phyloP scores from a whole-genome alignment of 495 filamentous ascomycete species.

The Cladorrhinum samala region DNA sequence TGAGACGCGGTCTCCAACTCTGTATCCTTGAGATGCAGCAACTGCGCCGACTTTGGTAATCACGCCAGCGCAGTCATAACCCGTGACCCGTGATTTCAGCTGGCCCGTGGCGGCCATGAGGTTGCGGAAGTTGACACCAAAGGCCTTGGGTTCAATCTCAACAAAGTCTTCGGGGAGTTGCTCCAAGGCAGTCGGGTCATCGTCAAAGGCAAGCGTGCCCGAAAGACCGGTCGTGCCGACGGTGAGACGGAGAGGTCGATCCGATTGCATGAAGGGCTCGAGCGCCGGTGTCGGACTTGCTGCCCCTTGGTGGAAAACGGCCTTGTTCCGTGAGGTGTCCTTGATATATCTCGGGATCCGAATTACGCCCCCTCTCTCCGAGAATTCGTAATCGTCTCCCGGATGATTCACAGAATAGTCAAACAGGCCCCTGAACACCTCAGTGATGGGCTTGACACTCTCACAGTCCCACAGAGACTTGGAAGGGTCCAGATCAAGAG shows the following conservation, averaged over 20 bases:
- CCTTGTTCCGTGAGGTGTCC: slow-evolving; percentile 27
- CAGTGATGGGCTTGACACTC: slow-evolving; percentile 17
- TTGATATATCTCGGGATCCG: slow-evolving; percentile 28
- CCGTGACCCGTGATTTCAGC: slow-evolving; percentile 32
- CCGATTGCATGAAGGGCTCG: slow-evolving; percentile 25
- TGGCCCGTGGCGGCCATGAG: slow-evolving; percentile 49
- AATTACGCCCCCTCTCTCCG: slow-evolving; percentile 20
- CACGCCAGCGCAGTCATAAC: slow-evolving; percentile 40
- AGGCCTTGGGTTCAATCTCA: slow-evolving; percentile 36
- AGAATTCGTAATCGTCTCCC: slow-evolving; percentile 25
- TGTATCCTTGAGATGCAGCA: slow-evolving; percentile 34
- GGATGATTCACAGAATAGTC: slow-evolving; percentile 8
- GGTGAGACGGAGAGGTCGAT: slow-evolving; percentile 24
- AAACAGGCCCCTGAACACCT: slow-evolving; percentile 20
- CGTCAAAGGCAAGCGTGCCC: slow-evolving; percentile 28
- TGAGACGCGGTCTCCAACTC: slow-evolving; percentile 44
- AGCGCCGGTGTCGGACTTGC: slow-evolving; percentile 1
- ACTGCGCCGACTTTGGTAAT: slow-evolving; percentile 47
- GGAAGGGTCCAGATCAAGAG: slow-evolving; percentile 22
- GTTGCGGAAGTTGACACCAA: slow-evolving; percentile 42
- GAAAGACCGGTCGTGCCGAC: slow-evolving; percentile 28
- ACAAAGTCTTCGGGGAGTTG: slow-evolving; percentile 25
- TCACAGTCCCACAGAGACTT: slow-evolving; percentile 13
- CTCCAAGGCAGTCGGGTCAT: slow-evolving; percentile 17
- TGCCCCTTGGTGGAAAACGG: slow-evolving; percentile 9